Evolutionary conservation across 2,329 filamentous ascomycete genomes (phyloP), one percentile per base, ranked within the genome.

Genomic region (Verruconis gallopava): DNA sequence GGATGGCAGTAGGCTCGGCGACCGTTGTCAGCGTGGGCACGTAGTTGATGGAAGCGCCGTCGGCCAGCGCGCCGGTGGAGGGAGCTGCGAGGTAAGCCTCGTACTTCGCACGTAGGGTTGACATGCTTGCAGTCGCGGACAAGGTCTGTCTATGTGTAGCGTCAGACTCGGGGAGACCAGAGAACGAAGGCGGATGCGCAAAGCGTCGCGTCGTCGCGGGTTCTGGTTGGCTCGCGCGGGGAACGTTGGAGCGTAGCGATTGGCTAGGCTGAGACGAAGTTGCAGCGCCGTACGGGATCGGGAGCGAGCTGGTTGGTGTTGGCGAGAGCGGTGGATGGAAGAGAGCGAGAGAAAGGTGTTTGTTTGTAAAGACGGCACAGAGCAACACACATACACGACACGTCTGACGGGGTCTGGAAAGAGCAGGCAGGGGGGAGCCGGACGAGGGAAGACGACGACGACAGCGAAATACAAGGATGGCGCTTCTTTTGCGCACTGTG

Each of bases 1-100:
- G 68, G 59, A 98, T 85, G 37, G 84, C 75, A 40, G 77, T 71
- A 37, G 81, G 62, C 51, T 84, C 78, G 47, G 72, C 69, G 56
- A 93, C 69, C 49, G 75, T 75, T 22, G 79, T 85, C 11, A 86
- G 80, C 5, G 89, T 94, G 43, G 88, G 85, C 60, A 96, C 80
- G 68, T 96, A 98, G 68, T 89, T 78, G 51, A 71, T 57, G 11
- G 62, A 57, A 37, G 67, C 66, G 49, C 63, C 58, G 42, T 59
- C 58, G 37, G 66, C 60, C 36, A 71, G 61, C 32, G 58, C 60
- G 37, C 55, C 57, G 38, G 59, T 50, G 43, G 55, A 61, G 14
- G 67, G 68, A 40, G 55, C 57, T 44, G 58, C 59, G 43, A 71
- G 55, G 51, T 68, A 71, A 4, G 55, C 52, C 47, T 63, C 51